phyloP scores from a whole-genome alignment of 2,329 filamentous ascomycete genomes.

The Botrytis elliptica region DNA sequence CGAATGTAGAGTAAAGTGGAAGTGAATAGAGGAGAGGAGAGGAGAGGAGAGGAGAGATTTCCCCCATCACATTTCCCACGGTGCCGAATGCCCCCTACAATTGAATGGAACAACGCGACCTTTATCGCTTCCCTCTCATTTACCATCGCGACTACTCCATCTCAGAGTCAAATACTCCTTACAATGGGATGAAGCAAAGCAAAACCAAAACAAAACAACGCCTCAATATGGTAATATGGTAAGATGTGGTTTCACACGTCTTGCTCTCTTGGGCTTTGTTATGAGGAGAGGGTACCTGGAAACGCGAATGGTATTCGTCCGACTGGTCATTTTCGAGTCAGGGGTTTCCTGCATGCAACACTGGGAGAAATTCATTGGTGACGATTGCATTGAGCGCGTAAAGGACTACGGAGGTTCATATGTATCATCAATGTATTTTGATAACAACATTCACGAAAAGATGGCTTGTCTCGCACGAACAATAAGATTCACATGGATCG shows the following conservation, averaged over 20 bases:
- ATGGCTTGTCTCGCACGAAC: not conserved
- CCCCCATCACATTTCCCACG: not conserved
- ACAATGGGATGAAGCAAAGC: slow-evolving; percentile 17
- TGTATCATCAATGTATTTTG: not conserved
- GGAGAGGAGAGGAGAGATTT: not conserved
- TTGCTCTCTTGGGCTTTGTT: slow-evolving; percentile 30
- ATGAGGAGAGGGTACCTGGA: slow-evolving; percentile 29
- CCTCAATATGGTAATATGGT: slow-evolving; percentile 31
- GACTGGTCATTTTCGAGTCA: slow-evolving; percentile 27
- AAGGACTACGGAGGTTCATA: slow-evolving; percentile 28
- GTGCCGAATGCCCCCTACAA: not conserved
- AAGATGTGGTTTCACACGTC: slow-evolving; percentile 31
- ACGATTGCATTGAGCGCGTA: slow-evolving; percentile 34
- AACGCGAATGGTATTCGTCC: slow-evolving; percentile 31
- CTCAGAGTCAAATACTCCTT: slow-evolving; percentile 6
- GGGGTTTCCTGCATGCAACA: slow-evolving; percentile 22
- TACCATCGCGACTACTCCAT: slow-evolving; percentile 9
- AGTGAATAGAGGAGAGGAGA: not conserved
- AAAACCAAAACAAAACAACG: slow-evolving; percentile 38
- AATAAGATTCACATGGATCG: no score
- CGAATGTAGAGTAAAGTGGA: not conserved
- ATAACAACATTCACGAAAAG: not conserved
- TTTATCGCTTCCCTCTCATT: slow-evolving; percentile 9
- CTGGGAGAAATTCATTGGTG: slow-evolving; percentile 26
- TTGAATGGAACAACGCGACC: slow-evolving; percentile 28